These are phyloP conservation scores for Solanum hybrid DNA, from an alignment of 305 asterid genomes.

Conservation along the genomic window DNA sequence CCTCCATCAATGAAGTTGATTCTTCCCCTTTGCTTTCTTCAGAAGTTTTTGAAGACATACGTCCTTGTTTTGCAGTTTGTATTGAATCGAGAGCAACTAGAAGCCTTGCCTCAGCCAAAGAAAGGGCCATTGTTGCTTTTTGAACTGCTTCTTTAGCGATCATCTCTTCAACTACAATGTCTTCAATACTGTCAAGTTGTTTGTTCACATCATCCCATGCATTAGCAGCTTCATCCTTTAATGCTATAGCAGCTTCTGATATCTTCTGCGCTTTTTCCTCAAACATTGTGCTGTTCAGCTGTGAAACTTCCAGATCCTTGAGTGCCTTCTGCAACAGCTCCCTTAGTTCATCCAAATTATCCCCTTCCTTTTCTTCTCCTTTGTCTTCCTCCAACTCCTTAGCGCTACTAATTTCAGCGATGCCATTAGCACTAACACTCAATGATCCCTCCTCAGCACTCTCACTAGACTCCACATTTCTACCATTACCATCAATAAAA, in stretches of 20 bases:
- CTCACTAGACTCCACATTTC: conserved; percentile 43
- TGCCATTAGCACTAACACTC: conserved; percentile 6
- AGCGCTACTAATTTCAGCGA: conserved; percentile 30
- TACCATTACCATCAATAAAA: conserved; percentile 47
- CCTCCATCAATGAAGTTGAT: conserved; percentile 18
- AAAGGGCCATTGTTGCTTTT: conserved; percentile 60
- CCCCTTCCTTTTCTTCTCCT: conserved; percentile 35
- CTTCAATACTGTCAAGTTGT: conserved; percentile 45
- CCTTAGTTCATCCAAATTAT: conserved; percentile 67
- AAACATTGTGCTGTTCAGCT: conserved; percentile 58
- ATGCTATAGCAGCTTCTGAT: conserved; percentile 87
- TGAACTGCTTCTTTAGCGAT: conserved; percentile 67
- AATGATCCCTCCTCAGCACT: conserved; percentile 24
- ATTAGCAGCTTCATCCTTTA: conserved; percentile 74
- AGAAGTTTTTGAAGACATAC: conserved; percentile 27
- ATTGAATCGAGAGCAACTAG: conserved; percentile 46
- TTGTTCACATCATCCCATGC: conserved; percentile 54
- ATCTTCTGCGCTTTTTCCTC: conserved; percentile 91
- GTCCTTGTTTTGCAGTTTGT: conserved; percentile 34
- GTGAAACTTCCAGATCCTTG: conserved; percentile 71
- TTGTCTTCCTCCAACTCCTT: conserved; percentile 28
- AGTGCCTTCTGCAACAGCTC: conserved; percentile 69
- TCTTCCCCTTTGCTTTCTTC: conserved; percentile 34
- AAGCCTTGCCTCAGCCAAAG: conserved; percentile 76
- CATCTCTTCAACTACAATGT: conserved; percentile 57